phyloP scores from a whole-genome alignment of 805 yeast genomes.

The Ogataea ramenticola region DNA sequence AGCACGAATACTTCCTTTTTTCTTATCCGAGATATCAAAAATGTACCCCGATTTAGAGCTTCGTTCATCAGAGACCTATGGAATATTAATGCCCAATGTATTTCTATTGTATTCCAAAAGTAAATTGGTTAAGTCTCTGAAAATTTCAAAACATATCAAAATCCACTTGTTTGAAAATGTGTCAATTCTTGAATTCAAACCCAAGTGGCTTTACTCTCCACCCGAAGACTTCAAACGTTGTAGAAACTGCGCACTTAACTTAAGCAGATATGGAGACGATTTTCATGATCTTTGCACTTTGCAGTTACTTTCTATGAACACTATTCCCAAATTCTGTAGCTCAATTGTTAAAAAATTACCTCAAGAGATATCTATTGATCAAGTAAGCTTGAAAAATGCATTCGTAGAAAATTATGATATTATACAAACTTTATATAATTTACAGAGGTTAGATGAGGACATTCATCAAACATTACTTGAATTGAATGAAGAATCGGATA shows the following conservation, averaged over 20 bases:
- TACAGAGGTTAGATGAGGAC: constrained; percentile 26
- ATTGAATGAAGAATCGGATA: constrained; percentile 30
- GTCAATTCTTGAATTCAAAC: constrained; percentile 37
- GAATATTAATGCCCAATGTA: constrained; percentile 21
- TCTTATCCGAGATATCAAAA: constrained; percentile 1
- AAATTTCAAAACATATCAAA: constrained; percentile 19
- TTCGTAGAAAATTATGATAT: constrained; percentile 3
- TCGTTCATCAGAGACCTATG: constrained; percentile 13
- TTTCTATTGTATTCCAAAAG: constrained; percentile 1
- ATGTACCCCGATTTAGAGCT: constrained; percentile 1
- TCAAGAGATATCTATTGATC: not conserved
- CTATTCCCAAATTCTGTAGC: not conserved
- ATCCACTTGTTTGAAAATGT: constrained; percentile 9
- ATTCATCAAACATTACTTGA: constrained; percentile 23
- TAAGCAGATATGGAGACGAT: constrained; percentile 10
- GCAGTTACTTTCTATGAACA: constrained; percentile 17
- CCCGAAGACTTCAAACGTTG: constrained; percentile 26
- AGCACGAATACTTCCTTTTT: constrained; percentile 1
- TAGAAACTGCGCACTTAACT: constrained; percentile 38
- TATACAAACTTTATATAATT: constrained; percentile 14
- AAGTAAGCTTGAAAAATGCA: constrained; percentile 1
- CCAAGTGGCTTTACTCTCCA: constrained; percentile 44
- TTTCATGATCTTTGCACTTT: constrained; percentile 26
- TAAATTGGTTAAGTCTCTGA: constrained; percentile 3
- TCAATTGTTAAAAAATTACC: not conserved